Base-by-base conservation (phyloP, 1,284 basidiomycete genomes). In the Ganoderma meredithae region DNA sequence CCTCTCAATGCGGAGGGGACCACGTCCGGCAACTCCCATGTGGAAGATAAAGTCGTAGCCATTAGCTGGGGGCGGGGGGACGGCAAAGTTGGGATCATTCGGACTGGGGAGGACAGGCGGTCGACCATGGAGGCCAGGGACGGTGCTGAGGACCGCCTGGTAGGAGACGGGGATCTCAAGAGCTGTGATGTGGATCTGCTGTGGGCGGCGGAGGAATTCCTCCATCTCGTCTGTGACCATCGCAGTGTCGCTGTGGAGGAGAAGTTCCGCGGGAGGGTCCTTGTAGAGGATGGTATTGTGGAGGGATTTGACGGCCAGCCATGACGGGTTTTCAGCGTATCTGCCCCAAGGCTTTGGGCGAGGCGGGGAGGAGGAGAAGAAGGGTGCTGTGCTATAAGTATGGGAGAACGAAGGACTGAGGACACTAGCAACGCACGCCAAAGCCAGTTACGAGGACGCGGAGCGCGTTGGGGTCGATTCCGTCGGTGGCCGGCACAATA, bases 31-130 rank as follows among this genome's bases (percentile, higher is more conserved):
- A 15, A 90, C 87, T 10, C 92, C 91, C 44, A 93, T 81, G 73
- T 93, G 91, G 72, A 93, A 85, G 61, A 93, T 85, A 70, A 93
- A 87, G 75, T 93, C 91, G 73, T 90, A 93, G n/a, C 90, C 90
- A 61, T 80, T 81, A 27, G 80, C 77, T 1, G 90, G 90, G 1
- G 88, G 83, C 1, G 81, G 76, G 2, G 77, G 73, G 52, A 81
- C 66, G 13, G 81, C 76, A 25, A 80, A 79, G 0, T 76, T 65
- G 17, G 77, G 75, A 52, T 82, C 78, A 36, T 69, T 76, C 19
- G 43, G 78, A 68, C 39, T 74, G 59, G 89, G 89, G 10, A 92
- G 79, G 25, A 83, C 72, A 8, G 91, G 91, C 0, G 92, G 91
- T 6, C 85, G 82, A 17, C 84, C 80, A 75, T 93, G 89, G 39